Conservation (phyloP, 2,329 filamentous ascomycete genomes). For the Hypoxylon sp. region DNA sequence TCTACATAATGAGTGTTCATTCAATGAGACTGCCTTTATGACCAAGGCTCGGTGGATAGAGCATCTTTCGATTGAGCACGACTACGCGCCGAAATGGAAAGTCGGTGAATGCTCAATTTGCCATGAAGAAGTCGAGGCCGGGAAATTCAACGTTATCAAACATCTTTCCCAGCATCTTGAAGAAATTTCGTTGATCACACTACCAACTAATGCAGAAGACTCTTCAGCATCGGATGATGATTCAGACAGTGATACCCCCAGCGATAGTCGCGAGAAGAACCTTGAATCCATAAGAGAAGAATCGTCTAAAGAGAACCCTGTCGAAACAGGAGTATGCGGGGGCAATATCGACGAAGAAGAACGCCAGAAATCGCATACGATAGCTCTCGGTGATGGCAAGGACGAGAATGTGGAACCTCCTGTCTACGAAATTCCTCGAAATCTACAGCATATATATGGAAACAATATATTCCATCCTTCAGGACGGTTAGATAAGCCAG, state of each 20-base stretch:
- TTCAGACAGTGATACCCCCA: background rate
- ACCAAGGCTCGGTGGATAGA: background rate
- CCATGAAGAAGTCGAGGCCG: background rate
- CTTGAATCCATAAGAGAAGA: background rate
- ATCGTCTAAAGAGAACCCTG: background rate
- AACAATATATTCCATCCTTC: no score
- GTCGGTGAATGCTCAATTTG: background rate
- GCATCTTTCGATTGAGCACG: background rate
- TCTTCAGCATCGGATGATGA: background rate
- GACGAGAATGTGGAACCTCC: background rate
- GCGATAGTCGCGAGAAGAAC: background rate
- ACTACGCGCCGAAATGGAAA: background rate
- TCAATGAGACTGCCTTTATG: background rate
- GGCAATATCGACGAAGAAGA: background rate
- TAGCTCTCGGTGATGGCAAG: background rate
- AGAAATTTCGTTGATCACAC: constrained; percentile 10
- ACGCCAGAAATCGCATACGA: background rate
- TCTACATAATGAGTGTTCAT: background rate
- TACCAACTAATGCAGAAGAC: constrained; percentile 4
- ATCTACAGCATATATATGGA: background rate
- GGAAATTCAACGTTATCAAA: constrained; percentile 1
- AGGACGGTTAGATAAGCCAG: no score
- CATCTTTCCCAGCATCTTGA: constrained; percentile 11
- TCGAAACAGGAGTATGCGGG: background rate
- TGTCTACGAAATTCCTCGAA: no score